Conservation (phyloP, 257 asterid species). For the Cynanchum wilfordii region DNA sequence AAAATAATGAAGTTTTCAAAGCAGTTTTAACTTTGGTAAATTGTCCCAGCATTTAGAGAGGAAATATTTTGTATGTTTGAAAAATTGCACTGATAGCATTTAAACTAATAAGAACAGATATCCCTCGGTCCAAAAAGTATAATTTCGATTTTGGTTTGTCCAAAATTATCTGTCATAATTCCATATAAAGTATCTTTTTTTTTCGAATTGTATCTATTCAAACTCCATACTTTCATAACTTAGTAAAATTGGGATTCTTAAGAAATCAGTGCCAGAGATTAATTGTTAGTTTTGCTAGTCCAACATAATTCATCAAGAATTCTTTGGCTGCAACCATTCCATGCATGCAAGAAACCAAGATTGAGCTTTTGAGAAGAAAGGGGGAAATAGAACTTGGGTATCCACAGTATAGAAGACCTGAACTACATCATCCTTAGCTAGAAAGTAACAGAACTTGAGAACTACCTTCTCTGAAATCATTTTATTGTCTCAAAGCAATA, state of each 20-base stretch:
- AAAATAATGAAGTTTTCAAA: conserved; percentile 17
- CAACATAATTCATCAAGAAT: neutral
- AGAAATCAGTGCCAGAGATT: neutral
- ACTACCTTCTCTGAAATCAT: neutral
- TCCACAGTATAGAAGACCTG: neutral
- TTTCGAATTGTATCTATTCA: too few relatives aligned
- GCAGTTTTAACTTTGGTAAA: neutral
- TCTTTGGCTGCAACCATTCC: neutral
- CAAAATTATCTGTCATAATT: too few relatives aligned
- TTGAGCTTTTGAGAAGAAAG: neutral
- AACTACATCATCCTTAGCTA: neutral
- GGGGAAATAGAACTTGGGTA: neutral
- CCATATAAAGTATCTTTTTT: too few relatives aligned
- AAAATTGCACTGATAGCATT: neutral
- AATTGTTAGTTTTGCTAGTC: neutral
- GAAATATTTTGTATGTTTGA: neutral
- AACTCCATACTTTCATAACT: too few relatives aligned
- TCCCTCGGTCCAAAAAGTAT: too few relatives aligned
- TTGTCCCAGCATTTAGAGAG: neutral
- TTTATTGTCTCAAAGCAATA: neutral
- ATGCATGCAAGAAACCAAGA: neutral
- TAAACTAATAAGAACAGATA: neutral
- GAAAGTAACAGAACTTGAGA: neutral
- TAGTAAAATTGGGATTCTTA: too few relatives aligned
- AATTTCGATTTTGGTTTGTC: too few relatives aligned